Evolutionary conservation across 1,284 basidiomycete species (phyloP).

Genomic region (Tremellales sp.): DNA sequence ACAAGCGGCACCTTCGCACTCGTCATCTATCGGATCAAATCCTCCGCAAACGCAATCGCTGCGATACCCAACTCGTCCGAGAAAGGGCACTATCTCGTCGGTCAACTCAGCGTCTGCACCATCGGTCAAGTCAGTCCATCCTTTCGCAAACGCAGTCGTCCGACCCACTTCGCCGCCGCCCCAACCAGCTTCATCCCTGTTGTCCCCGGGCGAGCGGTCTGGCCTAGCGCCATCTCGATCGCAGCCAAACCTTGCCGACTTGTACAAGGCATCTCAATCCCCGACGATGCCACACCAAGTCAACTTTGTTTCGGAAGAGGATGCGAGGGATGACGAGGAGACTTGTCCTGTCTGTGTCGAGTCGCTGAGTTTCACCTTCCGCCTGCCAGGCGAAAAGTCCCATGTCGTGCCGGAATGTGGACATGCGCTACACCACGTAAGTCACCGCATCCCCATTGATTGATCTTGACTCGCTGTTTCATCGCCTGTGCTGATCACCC

Average conservation of each 20-base stretch:
- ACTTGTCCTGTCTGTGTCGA: conserved; percentile 49
- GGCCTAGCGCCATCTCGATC: conserved; percentile 18
- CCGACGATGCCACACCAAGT: conserved; percentile 28
- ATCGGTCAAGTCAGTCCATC: conserved; percentile 25
- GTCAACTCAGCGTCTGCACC: background rate
- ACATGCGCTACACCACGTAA: conserved; percentile 90
- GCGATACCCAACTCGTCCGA: conserved; percentile 13
- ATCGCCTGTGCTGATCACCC: conserved; percentile 4
- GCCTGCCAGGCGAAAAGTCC: conserved; percentile 85
- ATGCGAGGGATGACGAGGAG: conserved; percentile 17
- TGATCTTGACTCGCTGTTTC: conserved; percentile 8
- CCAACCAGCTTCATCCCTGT: conserved; percentile 5
- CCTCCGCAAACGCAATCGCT: background rate
- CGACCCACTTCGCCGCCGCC: conserved; percentile 19
- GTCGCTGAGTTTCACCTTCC: conserved; percentile 40
- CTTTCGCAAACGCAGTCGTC: conserved; percentile 30
- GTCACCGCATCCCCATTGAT: conserved; percentile 28
- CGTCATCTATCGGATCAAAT: background rate
- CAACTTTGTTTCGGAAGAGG: background rate
- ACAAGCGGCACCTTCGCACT: background rate
- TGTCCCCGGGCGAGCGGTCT: background rate
- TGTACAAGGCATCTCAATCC: conserved; percentile 15
- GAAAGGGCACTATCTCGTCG: conserved; percentile 17
- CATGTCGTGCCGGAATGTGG: conserved; percentile 95
- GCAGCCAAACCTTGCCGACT: conserved; percentile 23